Base-by-base conservation (phyloP, 2,329 filamentous ascomycete genomes). In the Fusarium staphyleae region DNA sequence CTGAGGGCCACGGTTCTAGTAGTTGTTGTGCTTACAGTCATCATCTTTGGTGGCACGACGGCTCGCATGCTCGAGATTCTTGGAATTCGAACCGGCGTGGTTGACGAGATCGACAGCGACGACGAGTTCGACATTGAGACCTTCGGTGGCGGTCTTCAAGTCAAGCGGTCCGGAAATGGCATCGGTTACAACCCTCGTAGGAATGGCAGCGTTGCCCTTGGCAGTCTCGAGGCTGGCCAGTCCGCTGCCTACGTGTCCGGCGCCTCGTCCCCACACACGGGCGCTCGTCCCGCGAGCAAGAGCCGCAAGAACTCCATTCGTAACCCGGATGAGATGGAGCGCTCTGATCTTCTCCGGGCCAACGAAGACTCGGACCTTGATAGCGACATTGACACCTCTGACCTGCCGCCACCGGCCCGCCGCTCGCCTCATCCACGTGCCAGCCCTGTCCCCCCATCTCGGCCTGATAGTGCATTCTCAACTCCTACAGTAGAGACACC, bases 21-120 rank as follows among this genome's bases (percentile, higher is more conserved):
- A 9, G 95, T 98, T 0, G 95, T 99, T 5, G 93, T 99, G 66
- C 79, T 99, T 55, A 98, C 95, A 0, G 95, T 99, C 66, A 99
- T 99, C 74, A 98, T 99, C 58, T 99, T 99, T 67, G 95, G 95
- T 48, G 95, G 95, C 45, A 99, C 95, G 6, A 99, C 95, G 1
- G 93, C 93, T 11, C 88, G 93, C 49, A 99, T 99, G 95, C 80
- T 99, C 14, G 95, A 99, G 72, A 99, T 99, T 48, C 78, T 98
- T 13, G 90, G 92, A n/a, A 99, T 99, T 57, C 86, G 91, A 50
- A 99, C 93, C 0, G 95, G 95, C 1, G 93, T 99, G 0, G 90
- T 97, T 0, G 95, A 99, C 67, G 95, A 99, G 71, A 90, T 96
- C 36, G 95, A 99, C 71, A 96, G 91, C 36, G 95, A 99, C 70